phyloP scores from a whole-genome alignment of 129 eudicot species.

The Saposhnikovia divaricata region DNA sequence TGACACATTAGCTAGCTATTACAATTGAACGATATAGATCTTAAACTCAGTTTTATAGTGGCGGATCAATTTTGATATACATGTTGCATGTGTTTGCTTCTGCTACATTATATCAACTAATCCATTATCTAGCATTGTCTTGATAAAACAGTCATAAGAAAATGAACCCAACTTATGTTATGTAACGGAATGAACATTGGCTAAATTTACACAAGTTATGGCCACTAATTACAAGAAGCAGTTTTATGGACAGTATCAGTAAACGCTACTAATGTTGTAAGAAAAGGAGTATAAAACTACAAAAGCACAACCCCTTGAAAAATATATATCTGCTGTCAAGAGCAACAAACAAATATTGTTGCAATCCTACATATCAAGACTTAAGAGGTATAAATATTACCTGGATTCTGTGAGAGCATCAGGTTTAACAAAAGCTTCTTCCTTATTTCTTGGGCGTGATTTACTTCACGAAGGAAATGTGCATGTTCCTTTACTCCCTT shows the following conservation, averaged over 20 bases:
- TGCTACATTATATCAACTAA: background rate
- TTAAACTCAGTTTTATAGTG: background rate
- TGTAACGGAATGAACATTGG: background rate
- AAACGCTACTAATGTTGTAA: background rate
- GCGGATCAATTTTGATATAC: background rate
- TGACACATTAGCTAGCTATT: no score
- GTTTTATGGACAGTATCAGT: background rate
- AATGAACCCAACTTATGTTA: background rate
- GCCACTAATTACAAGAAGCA: background rate
- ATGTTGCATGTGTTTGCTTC: background rate
- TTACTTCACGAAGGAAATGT: constrained; percentile 77
- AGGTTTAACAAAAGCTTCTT: constrained; percentile 67
- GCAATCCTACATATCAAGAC: background rate
- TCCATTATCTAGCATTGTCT: background rate
- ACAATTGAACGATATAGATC: background rate
- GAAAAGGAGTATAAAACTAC: background rate
- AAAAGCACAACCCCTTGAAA: background rate
- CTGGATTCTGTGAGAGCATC: constrained; percentile 87
- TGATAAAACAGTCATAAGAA: background rate
- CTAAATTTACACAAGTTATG: background rate
- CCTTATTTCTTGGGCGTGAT: constrained; percentile 91
- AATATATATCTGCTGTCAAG: no score
- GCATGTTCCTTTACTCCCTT: constrained; percentile 95
- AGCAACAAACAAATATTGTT: background rate
- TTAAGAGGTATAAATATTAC: constrained; percentile 11